These are phyloP conservation scores for Botrytis cinerea DNA, from an alignment of 2,329 filamentous ascomycete species.

Conservation along the genomic window DNA sequence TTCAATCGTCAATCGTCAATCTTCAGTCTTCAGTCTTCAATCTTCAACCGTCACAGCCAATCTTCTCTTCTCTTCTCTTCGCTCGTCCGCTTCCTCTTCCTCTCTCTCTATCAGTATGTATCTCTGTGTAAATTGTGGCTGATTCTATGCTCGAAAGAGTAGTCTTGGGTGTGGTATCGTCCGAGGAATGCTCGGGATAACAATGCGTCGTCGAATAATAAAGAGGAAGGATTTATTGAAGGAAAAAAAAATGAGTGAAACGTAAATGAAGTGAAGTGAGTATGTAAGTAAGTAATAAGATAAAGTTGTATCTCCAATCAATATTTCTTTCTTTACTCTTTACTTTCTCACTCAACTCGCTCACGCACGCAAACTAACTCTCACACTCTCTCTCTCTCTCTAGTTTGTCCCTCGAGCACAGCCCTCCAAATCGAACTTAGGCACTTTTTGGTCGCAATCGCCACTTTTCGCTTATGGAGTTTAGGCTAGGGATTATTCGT, in stretches of 20 bases:
- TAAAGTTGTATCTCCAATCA: constrained; percentile 1
- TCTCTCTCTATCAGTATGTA: neutral
- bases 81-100: neutral
- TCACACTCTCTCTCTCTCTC: neutral
- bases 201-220: neutral
- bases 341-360: neutral
- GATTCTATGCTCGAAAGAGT: constrained; percentile 3
- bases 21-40: constrained; percentile 6
- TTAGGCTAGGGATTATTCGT: constrained; percentile 18
- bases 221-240: neutral
- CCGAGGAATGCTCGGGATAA: neutral
- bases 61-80: neutral
- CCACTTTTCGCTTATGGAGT: constrained; percentile 25
- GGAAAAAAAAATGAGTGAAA: neutral
- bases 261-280: neutral
- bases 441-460: constrained; percentile 10
- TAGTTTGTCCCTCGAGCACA: constrained; percentile 18
- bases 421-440: constrained; percentile 4
- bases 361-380: neutral
- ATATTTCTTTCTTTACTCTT: neutral
- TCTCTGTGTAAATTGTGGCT: neutral
- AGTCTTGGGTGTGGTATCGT: neutral
- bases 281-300: neutral
- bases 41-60: constrained; percentile 10
- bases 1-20: constrained; percentile 9